These are phyloP conservation scores for Rhodotorula sp. DNA, from an alignment of 1,284 basidiomycete species.

Conservation along the genomic window DNA sequence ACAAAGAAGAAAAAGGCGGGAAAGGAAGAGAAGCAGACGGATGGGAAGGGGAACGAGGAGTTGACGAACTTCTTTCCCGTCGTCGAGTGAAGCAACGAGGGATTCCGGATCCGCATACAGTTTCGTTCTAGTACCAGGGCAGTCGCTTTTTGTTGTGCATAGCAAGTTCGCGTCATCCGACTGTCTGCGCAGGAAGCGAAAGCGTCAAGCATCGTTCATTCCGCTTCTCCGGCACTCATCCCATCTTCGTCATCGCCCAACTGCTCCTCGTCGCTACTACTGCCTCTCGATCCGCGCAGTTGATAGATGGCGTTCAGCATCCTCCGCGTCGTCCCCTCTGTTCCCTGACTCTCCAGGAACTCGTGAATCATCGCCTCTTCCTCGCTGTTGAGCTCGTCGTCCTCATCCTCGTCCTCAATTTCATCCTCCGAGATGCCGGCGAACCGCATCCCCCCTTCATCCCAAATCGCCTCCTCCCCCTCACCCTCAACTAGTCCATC, in stretches of 20 bases:
- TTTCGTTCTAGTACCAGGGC: too few relatives aligned
- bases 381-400: background rate
- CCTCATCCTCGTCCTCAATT: background rate
- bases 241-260: background rate
- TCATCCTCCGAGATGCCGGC: background rate
- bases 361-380: background rate
- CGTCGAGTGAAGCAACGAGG: background rate
- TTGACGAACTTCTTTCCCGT: constrained; percentile 10
- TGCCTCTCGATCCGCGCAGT: background rate
- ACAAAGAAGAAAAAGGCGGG: background rate
- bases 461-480: constrained; percentile 15
- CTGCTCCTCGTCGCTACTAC: background rate
- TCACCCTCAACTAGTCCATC: constrained; percentile 23
- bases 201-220: background rate
- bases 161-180: background rate
- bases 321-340: constrained; percentile 4
- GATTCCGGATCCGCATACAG: background rate
- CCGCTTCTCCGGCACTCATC: background rate
- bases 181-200: background rate
- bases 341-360: background rate
- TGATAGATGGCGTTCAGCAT: constrained; percentile 7
- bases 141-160: too few relatives aligned
- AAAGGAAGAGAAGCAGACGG: background rate
- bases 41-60: constrained; percentile 11
- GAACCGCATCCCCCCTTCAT: background rate